These are phyloP conservation scores for Neurospora intermedia DNA, from an alignment of 495 filamentous ascomycete species.

Conservation along the genomic window DNA sequence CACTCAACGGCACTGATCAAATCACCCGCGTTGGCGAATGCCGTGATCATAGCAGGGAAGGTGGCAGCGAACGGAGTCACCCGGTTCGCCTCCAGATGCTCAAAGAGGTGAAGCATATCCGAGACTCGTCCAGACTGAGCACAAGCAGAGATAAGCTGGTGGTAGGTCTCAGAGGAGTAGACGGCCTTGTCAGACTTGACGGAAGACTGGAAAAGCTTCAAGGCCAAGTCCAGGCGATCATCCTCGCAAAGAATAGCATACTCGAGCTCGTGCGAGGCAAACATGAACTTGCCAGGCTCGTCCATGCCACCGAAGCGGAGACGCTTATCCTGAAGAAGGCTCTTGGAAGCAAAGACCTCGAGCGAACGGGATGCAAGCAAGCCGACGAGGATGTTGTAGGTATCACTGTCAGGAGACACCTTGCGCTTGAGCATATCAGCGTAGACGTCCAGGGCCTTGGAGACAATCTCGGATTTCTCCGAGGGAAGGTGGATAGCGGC, in stretches of 20 bases:
- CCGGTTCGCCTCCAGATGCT: slow-evolving; percentile 73
- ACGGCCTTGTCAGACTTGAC: slow-evolving; percentile 48
- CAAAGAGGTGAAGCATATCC: slow-evolving; percentile 81
- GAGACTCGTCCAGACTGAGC: slow-evolving; percentile 64
- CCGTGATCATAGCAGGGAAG: slow-evolving; percentile 85
- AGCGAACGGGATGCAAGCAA: slow-evolving; percentile 69
- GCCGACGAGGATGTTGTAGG: slow-evolving; percentile 76
- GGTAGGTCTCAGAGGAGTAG: slow-evolving; percentile 59
- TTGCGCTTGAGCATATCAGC: slow-evolving; percentile 87
- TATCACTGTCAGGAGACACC: slow-evolving; percentile 69
- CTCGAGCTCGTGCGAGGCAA: slow-evolving; percentile 76
- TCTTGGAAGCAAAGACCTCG: slow-evolving; percentile 58
- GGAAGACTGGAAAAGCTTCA: slow-evolving; percentile 74
- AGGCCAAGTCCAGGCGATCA: slow-evolving; percentile 68
- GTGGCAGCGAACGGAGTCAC: slow-evolving; percentile 65
- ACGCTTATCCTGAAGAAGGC: slow-evolving; percentile 61
- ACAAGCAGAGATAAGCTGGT: slow-evolving; percentile 71
- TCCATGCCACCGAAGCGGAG: slow-evolving; percentile 75
- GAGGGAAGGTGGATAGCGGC: slow-evolving; percentile 67
- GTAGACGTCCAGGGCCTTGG: slow-evolving; percentile 89
- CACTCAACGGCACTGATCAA: slow-evolving; percentile 84
- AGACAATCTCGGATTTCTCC: slow-evolving; percentile 66
- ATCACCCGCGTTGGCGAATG: slow-evolving; percentile 72
- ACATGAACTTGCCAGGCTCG: slow-evolving; percentile 80
- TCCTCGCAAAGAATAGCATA: slow-evolving; percentile 75